Evolutionary conservation across 176 grass and related monocot genomes (phyloP).

Genomic region (Avena insularis): DNA sequence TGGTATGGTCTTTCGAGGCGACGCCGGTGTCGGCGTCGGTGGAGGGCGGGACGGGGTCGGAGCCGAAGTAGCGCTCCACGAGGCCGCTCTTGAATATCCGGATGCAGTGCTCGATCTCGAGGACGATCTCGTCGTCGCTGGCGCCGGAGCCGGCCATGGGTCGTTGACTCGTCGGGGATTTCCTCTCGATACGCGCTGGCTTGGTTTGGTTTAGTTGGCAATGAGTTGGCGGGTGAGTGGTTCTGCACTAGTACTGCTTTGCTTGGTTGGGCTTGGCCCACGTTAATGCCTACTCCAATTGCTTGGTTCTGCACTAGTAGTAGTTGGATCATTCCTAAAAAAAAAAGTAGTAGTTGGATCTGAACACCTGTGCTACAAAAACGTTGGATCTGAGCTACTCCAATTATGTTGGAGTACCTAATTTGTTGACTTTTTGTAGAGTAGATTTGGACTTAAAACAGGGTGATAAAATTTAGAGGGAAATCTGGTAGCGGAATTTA

Average conservation of each 20-base stretch:
- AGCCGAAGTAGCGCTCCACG: conserved; percentile 56
- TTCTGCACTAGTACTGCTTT: neutral
- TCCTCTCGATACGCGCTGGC: neutral
- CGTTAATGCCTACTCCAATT: neutral
- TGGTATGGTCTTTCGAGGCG: conserved; percentile 56
- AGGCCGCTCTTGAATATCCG: conserved; percentile 62
- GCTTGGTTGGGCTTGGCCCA: conserved; percentile 35
- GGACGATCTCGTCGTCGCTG: conserved; percentile 51
- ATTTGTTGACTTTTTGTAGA: neutral
- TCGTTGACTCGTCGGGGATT: neutral
- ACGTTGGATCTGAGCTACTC: neutral
- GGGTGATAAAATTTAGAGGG: neutral
- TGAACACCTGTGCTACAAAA: too few species aligned
- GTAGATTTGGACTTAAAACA: neutral
- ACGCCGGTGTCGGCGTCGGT: conserved; percentile 48
- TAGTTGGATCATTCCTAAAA: neutral
- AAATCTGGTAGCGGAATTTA: too few species aligned
- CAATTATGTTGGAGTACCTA: neutral
- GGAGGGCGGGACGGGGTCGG: conserved; percentile 51
- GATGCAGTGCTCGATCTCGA: conserved; percentile 56
- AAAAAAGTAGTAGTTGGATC: too few species aligned
- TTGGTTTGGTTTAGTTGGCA: neutral
- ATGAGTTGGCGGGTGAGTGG: conserved; percentile 23
- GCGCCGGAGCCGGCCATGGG: conserved; percentile 44
- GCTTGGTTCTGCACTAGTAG: neutral